Percentiles rank a stretch among this genome's conserved stretches.
These are phyloP conservation scores for Vickermania spadyakhi DNA, from an alignment of 208 protist species.

Conservation along the genomic window DNA sequence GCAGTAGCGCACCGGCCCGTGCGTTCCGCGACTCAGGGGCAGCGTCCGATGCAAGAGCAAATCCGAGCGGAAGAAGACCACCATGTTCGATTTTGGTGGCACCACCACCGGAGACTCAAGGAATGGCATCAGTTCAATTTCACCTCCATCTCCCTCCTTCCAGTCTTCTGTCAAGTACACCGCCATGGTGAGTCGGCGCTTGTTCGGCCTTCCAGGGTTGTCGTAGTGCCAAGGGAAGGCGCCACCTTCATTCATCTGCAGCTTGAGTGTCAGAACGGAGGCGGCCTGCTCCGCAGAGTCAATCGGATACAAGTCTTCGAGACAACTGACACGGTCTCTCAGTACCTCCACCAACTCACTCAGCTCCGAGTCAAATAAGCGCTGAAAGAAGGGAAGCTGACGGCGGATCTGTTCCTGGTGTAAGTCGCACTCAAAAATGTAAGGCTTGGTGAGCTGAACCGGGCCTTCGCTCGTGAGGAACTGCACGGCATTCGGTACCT, in stretches of 20 bases:
- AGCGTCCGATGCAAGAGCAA: slow-evolving; percentile 26
- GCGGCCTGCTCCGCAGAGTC: slow-evolving; percentile 7
- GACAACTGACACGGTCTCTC: slow-evolving; percentile 16
- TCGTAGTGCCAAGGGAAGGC: slow-evolving; percentile 55
- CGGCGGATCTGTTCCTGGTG: slow-evolving; percentile 17
- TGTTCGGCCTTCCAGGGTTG: slow-evolving; percentile 38
- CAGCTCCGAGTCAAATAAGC: slow-evolving; percentile 22
- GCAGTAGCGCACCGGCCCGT: slow-evolving; percentile 19
- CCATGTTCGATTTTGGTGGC: slow-evolving; percentile 22
- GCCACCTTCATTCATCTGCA: slow-evolving; percentile 46
- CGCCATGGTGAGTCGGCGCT: slow-evolving; percentile 38
- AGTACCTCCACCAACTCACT: slow-evolving; percentile 24
- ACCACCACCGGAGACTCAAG: slow-evolving; percentile 18
- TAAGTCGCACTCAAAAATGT: slow-evolving; percentile 47
- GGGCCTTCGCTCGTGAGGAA: slow-evolving; percentile 27
- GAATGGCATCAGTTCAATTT: slow-evolving; percentile 35
- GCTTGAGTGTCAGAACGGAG: slow-evolving; percentile 27
- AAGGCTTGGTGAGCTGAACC: slow-evolving; percentile 33
- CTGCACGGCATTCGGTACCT: slow-evolving; percentile 27
- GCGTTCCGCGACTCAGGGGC: slow-evolving; percentile 6
- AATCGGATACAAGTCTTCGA: slow-evolving; percentile 22
- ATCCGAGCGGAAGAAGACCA: slow-evolving; percentile 34
- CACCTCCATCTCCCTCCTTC: slow-evolving; percentile 18
- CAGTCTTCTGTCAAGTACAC: slow-evolving; percentile 42
- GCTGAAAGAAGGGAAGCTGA: slow-evolving; percentile 22